Conservation (phyloP, 176 grass and related monocot genomes). For the Saccharum officinarum region DNA sequence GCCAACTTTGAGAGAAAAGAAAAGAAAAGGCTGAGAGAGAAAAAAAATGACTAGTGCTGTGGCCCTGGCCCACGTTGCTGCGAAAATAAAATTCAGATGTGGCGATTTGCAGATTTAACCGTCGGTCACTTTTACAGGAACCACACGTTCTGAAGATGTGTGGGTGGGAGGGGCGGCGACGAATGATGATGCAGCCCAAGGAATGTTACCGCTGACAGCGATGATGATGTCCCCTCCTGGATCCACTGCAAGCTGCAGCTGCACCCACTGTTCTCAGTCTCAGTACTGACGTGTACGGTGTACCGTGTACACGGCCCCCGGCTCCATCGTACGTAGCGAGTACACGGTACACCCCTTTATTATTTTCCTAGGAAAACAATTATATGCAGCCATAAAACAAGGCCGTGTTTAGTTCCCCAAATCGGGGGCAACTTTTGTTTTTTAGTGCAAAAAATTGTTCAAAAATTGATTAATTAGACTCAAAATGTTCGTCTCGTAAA, state of each 20-base stretch:
- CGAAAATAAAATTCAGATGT: not conserved
- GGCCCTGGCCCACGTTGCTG: not conserved
- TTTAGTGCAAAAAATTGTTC: too few species aligned
- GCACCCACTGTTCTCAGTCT: not conserved
- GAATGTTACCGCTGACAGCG: not conserved
- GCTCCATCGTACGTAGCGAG: not conserved
- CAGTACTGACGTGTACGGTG: not conserved
- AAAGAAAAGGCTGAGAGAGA: not conserved
- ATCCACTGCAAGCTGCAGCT: not conserved
- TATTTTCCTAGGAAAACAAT: too few species aligned
- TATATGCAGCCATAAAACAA: not conserved
- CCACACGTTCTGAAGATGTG: not conserved
- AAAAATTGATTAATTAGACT: too few species aligned
- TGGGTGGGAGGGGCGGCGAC: not conserved
- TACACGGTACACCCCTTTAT: too few species aligned
- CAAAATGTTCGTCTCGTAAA: too few species aligned
- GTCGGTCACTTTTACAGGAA: not conserved
- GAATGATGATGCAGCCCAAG: not conserved
- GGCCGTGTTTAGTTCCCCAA: too few species aligned
- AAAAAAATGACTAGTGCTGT: not conserved
- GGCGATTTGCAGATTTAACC: not conserved
- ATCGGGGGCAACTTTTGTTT: too few species aligned
- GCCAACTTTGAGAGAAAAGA: not conserved
- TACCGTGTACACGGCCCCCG: not conserved
- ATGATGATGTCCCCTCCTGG: not conserved